These are phyloP conservation scores for Xylariaceae sp. DNA, from an alignment of 2,329 filamentous ascomycete species.

Conservation along the genomic window DNA sequence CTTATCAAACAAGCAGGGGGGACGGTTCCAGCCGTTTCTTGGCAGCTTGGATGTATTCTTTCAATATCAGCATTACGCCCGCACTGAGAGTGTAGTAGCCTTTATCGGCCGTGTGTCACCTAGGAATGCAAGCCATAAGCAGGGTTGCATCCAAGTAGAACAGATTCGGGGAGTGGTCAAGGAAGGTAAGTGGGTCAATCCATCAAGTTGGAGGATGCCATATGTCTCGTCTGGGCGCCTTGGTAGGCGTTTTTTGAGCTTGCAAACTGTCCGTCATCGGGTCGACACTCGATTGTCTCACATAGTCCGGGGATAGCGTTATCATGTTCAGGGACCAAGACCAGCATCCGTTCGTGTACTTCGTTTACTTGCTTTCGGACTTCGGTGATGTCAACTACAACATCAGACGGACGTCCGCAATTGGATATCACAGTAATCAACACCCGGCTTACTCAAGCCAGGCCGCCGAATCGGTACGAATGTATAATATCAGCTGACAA, in stretches of 20 bases:
- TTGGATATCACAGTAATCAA: conserved; percentile 27
- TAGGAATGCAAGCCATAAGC: conserved; percentile 13
- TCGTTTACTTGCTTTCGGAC: conserved; percentile 22
- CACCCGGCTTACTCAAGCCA: conserved; percentile 26
- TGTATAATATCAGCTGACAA: conserved; percentile 23
- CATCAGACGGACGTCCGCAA: conserved; percentile 22
- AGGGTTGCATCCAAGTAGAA: conserved; percentile 8
- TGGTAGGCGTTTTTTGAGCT: background rate
- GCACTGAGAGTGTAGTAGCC: conserved; percentile 9
- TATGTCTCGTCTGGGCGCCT: background rate
- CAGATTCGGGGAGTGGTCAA: background rate
- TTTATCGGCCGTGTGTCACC: conserved; percentile 5
- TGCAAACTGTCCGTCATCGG: conserved; percentile 1
- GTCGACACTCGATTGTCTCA: conserved; percentile 1
- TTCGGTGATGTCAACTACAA: conserved; percentile 27
- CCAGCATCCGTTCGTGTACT: conserved; percentile 4
- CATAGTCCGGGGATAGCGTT: conserved; percentile 1
- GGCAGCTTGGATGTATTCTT: background rate
- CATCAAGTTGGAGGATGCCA: background rate
- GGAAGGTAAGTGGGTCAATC: background rate
- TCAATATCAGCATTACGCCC: background rate
- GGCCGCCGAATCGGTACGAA: conserved; percentile 21
- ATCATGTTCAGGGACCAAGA: conserved; percentile 5
- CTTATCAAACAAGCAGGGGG: background rate
- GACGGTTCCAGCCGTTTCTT: background rate